These are phyloP conservation scores for Didymellaceae sp. DNA, from an alignment of 2,329 filamentous ascomycete species.

Conservation along the genomic window DNA sequence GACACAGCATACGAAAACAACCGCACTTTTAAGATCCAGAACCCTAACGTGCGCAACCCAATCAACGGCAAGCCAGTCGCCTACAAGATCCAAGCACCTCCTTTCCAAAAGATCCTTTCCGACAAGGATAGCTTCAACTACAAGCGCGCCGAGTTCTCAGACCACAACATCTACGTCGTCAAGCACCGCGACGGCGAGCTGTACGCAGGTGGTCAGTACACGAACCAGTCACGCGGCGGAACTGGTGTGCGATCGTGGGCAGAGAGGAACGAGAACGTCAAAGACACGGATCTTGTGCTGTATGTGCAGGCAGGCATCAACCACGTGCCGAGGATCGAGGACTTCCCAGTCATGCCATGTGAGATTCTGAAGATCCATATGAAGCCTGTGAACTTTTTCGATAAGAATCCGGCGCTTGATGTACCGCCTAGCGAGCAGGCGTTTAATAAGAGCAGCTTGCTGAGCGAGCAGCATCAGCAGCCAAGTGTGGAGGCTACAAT, in stretches of 20 bases:
- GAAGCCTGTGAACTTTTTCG: conserved; percentile 66
- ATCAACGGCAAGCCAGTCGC: conserved; percentile 57
- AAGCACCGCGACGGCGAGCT: conserved; percentile 65
- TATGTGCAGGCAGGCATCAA: conserved; percentile 66
- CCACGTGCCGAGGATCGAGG: conserved; percentile 62
- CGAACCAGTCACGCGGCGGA: conserved; percentile 64
- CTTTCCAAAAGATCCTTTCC: conserved; percentile 59
- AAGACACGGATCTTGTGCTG: conserved; percentile 63
- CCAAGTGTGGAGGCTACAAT: conserved; percentile 45
- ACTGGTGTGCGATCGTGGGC: conserved; percentile 58
- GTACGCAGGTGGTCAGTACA: conserved; percentile 66
- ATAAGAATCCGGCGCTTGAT: conserved; percentile 65
- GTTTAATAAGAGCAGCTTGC: conserved; percentile 52
- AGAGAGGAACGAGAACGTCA: conserved; percentile 59
- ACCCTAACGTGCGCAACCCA: conserved; percentile 52
- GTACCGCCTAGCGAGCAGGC: conserved; percentile 61
- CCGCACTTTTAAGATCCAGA: conserved; percentile 59
- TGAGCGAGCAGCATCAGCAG: conserved; percentile 49
- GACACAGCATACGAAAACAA: conserved; percentile 55
- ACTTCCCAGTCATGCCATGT: conserved; percentile 66
- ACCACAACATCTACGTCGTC: conserved; percentile 65
- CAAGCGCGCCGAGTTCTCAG: conserved; percentile 65
- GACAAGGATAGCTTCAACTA: conserved; percentile 62
- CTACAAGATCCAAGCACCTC: conserved; percentile 58
- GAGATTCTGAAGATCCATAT: conserved; percentile 64